A percentile compares a stretch with the other conserved stretches of the same genome.
Conservation (phyloP, 495 filamentous ascomycete genomes). For the Cercophora samala region DNA sequence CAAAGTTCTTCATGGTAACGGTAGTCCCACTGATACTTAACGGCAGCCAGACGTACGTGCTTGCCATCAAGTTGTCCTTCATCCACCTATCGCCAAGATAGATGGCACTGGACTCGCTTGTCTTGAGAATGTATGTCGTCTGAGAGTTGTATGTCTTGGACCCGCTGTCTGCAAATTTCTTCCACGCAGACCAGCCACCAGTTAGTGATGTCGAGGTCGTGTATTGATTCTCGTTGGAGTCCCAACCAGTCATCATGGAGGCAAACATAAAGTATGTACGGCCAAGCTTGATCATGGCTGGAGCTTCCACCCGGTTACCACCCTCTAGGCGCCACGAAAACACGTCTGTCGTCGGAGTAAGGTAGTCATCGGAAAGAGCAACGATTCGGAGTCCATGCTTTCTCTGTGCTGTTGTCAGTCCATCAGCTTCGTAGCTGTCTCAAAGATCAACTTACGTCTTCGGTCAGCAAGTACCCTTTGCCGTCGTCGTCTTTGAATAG, state of each 20-base stretch:
- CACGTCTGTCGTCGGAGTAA: constrained; percentile 31
- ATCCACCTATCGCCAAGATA: constrained; percentile 70
- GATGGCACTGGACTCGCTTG: constrained; percentile 42
- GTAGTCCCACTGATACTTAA: constrained; percentile 54
- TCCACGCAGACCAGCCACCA: constrained; percentile 56
- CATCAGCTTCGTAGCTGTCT: too few species aligned
- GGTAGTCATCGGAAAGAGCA: constrained; percentile 47
- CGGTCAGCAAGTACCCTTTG: constrained; percentile 57
- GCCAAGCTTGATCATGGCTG: constrained; percentile 40
- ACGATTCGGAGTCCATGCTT: constrained; percentile 54
- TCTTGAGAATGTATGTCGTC: constrained; percentile 49
- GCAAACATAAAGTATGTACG: constrained; percentile 43
- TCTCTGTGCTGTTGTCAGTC: constrained; percentile 28
- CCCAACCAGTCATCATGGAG: constrained; percentile 44
- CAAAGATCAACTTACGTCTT: constrained; percentile 56
- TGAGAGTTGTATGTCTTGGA: constrained; percentile 54
- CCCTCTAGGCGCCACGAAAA: constrained; percentile 27
- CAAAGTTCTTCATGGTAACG: constrained; percentile 49
- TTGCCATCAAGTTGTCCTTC: constrained; percentile 53
- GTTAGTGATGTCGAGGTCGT: constrained; percentile 38
- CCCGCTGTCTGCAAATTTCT: constrained; percentile 54
- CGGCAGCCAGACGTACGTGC: constrained; percentile 66
- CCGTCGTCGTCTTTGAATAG: constrained; percentile 62
- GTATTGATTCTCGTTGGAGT: constrained; percentile 60
- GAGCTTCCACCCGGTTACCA: constrained; percentile 40